Evolutionary conservation across 2,329 filamentous ascomycete species (phyloP).

Genomic region (Talaromyces sp.): DNA sequence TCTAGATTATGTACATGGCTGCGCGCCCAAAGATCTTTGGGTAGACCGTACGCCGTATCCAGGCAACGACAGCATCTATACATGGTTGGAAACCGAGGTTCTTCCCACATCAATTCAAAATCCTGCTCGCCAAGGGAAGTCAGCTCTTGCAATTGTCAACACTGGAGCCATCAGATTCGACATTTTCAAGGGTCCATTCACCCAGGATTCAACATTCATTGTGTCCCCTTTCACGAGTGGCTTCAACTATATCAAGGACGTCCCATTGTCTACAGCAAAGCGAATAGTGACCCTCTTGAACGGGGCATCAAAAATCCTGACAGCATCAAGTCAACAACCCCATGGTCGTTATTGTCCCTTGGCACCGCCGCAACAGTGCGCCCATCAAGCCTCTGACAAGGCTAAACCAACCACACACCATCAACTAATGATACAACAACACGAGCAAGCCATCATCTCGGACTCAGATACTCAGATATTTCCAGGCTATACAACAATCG

Average conservation of each 20-base stretch:
- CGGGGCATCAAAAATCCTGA: constrained; percentile 50
- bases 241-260: constrained; percentile 70
- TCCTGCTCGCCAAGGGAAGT: constrained; percentile 52
- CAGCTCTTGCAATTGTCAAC: constrained; percentile 70
- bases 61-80: constrained; percentile 68
- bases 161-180: constrained; percentile 92
- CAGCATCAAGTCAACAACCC: constrained; percentile 17
- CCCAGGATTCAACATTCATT: constrained; percentile 77
- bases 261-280: constrained; percentile 70
- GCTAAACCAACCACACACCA: background rate
- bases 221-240: constrained; percentile 82
- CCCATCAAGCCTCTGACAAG: constrained; percentile 15
- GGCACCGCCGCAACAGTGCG: constrained; percentile 44
- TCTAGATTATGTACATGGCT: constrained; percentile 73
- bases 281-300: constrained; percentile 60
- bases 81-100: constrained; percentile 70
- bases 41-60: constrained; percentile 74
- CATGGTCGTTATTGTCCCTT: constrained; percentile 27
- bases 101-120: constrained; percentile 63
- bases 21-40: constrained; percentile 75
- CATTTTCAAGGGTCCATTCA: constrained; percentile 88
- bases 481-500: constrained; percentile 82
- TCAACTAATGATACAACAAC: background rate
- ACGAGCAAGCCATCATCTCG: constrained; percentile 28
- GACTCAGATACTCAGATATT: constrained; percentile 43